These are phyloP conservation scores for Noccaea bulbosa DNA, from an alignment of 345 rosid species.

Conservation along the genomic window DNA sequence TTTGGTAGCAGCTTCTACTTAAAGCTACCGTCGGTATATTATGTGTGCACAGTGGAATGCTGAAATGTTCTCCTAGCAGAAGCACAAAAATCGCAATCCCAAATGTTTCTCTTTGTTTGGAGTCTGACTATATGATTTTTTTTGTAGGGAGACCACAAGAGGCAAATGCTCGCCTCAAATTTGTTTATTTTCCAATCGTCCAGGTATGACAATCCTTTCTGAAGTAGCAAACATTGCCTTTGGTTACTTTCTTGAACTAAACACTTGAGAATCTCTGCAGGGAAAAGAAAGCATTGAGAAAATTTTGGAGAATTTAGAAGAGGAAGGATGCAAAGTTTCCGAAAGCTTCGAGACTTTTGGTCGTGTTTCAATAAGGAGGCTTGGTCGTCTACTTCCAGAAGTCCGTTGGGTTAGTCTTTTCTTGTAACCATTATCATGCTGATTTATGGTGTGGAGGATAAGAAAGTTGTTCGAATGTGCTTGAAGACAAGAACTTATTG, in stretches of 20 bases:
- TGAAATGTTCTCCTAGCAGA: neutral
- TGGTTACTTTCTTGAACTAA: constrained; percentile 19
- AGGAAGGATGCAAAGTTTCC: constrained; percentile 49
- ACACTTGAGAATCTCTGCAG: constrained; percentile 43
- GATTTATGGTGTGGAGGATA: neutral
- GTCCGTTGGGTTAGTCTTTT: constrained; percentile 68
- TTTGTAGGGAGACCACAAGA: constrained; percentile 37
- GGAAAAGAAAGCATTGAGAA: constrained; percentile 68
- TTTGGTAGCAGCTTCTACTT: constrained; percentile 5
- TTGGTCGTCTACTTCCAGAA: constrained; percentile 88
- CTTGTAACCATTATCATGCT: constrained; percentile 20
- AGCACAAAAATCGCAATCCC: neutral
- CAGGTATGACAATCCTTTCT: constrained; percentile 50
- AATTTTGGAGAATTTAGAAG: constrained; percentile 58
- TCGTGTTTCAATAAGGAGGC: constrained; percentile 69
- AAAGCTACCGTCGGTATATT: neutral
- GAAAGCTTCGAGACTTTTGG: constrained; percentile 58
- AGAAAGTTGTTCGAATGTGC: neutral
- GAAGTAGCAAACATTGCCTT: constrained; percentile 5
- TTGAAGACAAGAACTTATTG: constrained; percentile 6
- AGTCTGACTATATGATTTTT: constrained; percentile 25
- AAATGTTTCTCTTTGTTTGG: constrained; percentile 18
- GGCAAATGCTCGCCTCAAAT: constrained; percentile 77
- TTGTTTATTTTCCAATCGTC: constrained; percentile 65
- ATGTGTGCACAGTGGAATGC: neutral